Percentiles rank a stretch among this genome's conserved stretches.
Conservation (phyloP, 208 protist species). For the Crithidia brevicula region DNA sequence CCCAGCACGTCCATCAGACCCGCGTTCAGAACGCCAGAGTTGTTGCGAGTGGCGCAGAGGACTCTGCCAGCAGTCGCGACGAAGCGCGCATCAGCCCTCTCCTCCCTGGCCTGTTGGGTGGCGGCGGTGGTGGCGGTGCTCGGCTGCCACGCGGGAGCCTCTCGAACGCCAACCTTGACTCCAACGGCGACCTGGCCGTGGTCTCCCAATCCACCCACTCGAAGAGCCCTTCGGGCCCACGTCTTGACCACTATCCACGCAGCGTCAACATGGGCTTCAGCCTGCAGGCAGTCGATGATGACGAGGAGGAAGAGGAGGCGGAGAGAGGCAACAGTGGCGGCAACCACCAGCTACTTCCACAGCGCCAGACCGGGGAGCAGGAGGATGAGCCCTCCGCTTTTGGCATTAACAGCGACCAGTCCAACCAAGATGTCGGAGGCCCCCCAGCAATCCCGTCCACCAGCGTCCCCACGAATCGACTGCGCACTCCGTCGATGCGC, state of each 20-base stretch:
- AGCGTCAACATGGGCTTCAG: conserved; percentile 32
- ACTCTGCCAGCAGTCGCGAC: neutral
- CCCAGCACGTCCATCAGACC: conserved; percentile 22
- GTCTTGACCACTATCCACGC: conserved; percentile 35
- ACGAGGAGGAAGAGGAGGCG: conserved; percentile 24
- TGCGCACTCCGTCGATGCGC: neutral
- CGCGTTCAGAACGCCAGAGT: neutral
- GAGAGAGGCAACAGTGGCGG: neutral
- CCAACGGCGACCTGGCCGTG: neutral
- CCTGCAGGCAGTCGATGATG: conserved; percentile 33
- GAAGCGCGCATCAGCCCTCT: neutral
- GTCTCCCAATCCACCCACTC: conserved; percentile 27
- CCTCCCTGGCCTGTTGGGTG: neutral
- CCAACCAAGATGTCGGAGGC: neutral
- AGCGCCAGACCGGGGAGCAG: neutral
- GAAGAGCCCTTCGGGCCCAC: conserved; percentile 39
- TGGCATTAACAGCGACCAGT: neutral
- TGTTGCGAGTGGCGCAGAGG: neutral
- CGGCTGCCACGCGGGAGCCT: too few species aligned
- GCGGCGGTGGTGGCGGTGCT: too few species aligned
- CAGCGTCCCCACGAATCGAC: conserved; percentile 6
- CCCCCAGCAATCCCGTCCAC: conserved; percentile 6
- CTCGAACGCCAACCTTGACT: too few species aligned
- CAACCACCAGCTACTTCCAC: neutral
- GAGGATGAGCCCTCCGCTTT: conserved; percentile 11